Base-by-base conservation (phyloP, 192 early-diverging fungal species). In the Backusella parvicylindrica region DNA sequence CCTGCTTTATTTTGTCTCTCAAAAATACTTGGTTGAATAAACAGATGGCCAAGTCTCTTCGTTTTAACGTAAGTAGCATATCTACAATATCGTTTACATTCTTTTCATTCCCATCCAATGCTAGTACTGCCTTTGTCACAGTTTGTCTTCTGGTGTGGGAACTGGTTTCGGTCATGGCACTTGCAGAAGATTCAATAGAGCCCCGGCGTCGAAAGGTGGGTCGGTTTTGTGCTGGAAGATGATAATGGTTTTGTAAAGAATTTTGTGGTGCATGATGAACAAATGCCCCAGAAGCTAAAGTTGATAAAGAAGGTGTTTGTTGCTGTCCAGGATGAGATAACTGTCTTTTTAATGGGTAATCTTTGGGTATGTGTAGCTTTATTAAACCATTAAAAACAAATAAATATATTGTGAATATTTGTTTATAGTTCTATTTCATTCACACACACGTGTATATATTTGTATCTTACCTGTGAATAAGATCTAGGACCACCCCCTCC, bases 1-100 rank as follows among this genome's bases (percentile, higher is more conserved):
- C 83, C 32, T 77, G 72, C 43, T 75, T 1, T 16, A 84, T 77
- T 56, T 72, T 82, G 7, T 74, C 78, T 28, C 66, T 53, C 23
- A 84, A 50, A 56, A 79, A 79, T 5, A 82, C 75, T 8, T 64
- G 35, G 56, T 84, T 84, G n/a, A 84, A 84, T 21, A 79, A 35
- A 41, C 83, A 84, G 2, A 77, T 31, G 2, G 81, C 66, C 21
- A 81, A 38, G 23, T 84, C 83, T 41, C 79, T 82, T 31, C 60
- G 68, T 36, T 75, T 82, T 32, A 84, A 69, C 3, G 80, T 77
- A 35, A 84, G 35, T 11, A 84, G 56, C 60, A 84, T 65, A 4
- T 84, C 83, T 5, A 82, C 81, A 37, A 84, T 84, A 40, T 82
- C 83, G 15, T 75, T 64, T 12, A 33, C 16, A 26, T 36, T 30